Base-by-base conservation (phyloP, 108 stramenopile genomes). In the Skeletonema costatum region DNA sequence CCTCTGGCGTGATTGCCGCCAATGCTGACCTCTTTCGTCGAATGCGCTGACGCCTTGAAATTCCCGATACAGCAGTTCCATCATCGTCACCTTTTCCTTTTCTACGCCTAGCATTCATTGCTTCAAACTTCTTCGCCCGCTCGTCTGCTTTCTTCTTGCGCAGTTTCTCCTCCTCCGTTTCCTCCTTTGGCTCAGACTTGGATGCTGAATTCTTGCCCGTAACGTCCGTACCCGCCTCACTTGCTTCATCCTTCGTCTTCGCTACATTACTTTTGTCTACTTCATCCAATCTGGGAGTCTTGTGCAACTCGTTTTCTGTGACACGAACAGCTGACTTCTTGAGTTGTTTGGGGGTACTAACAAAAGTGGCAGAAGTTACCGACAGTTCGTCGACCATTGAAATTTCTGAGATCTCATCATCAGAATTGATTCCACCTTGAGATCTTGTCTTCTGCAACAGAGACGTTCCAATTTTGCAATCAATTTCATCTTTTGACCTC, bases 11-110 rank as follows among this genome's bases (percentile, higher is more conserved):
- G 32, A 71, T 82, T 19, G 76, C 72, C 25, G 82, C 82, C 56
- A 83, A 66, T 13, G 82, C 82, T 32, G 82, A 83, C 66, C 74
- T 83, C 73, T 83, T 83, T 16, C 82, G 71, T 41, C 82, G 70
- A 31, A 83, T 48, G 39, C 82, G 71, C 39, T 77, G 82, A 30
- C 68, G 76, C 38, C 66, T 73, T 19, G 82, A 83, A 50, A 83
- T 83, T 32, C 82, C 82, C 53, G 82, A 77, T 30, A 77, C 82
- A 33, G 76, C 73, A 36, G 76, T 83, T 32, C 41, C 73, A 48
- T 73, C 73, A 71, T 83, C 82, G 1, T 73, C 76, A 14, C 36
- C 63, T 21, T 64, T 53, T 2, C 75, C 76, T 5, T 76, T 62
- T 59, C 73, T 73, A 10, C 82, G 76, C 25, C 60, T 70, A 14